Conservation (phyloP, 1,284 basidiomycete genomes). For the Rhodotorula mucilaginosa region DNA sequence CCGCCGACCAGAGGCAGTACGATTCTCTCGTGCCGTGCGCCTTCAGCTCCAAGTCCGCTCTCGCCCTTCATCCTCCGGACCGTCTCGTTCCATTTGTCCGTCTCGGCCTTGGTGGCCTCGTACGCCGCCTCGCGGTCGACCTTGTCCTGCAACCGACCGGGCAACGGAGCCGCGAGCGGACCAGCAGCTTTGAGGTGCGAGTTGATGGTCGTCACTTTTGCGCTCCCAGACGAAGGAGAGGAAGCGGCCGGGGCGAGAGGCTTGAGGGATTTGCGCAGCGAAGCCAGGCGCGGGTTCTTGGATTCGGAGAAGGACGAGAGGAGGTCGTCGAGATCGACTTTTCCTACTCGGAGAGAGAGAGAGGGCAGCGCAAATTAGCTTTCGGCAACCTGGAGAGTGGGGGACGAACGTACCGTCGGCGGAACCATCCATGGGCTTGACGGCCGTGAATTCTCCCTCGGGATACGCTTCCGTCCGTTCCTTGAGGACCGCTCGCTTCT, state of each 20-base stretch:
- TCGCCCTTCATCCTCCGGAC: constrained; percentile 74
- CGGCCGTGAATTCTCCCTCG: constrained; percentile 57
- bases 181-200: constrained; percentile 53
- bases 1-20: constrained; percentile 37
- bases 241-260: constrained; percentile 53
- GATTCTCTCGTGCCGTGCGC: constrained; percentile 41
- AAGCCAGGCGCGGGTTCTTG: constrained; percentile 41
- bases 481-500: constrained; percentile 64
- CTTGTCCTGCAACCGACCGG: constrained; percentile 79
- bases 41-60: constrained; percentile 36
- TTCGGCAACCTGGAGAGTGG: not conserved
- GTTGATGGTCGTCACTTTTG: constrained; percentile 45
- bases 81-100: constrained; percentile 87
- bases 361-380: too few species aligned
- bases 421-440: constrained; percentile 44
- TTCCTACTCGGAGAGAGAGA: constrained; percentile 51
- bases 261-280: constrained; percentile 57
- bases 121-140: constrained; percentile 92
- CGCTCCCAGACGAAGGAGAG: constrained; percentile 11
- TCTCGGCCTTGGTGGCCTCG: constrained; percentile 85
- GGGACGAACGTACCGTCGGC: constrained; percentile 46
- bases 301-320: constrained; percentile 60
- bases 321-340: constrained; percentile 69
- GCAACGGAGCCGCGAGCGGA: constrained; percentile 78
- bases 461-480: constrained; percentile 71